Evolutionary conservation across 257 asterid genomes (phyloP), one percentile per base, ranked within the genome.

Genomic region (Solanum lycopersicoides): DNA sequence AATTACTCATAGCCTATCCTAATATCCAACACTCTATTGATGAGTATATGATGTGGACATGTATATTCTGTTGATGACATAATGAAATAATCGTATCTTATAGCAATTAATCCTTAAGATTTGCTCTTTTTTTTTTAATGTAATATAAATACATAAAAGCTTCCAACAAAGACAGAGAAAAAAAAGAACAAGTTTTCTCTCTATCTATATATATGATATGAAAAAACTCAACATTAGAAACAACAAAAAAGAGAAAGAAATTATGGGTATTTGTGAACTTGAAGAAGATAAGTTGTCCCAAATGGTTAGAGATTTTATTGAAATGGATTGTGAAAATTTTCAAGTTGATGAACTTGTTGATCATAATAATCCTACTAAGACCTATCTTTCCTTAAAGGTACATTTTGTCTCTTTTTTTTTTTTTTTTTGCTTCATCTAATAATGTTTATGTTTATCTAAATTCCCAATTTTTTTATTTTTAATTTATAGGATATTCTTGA

Each of bases 401-500:
- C 45, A 7, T 23, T 32, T 59, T 53, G 3, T 8, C 53, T 23
- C 20, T 13, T 15, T n/a, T 6, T 53, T 7, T 45, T 42, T 45
- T 45, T 21, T 30, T 35, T 34, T n/a, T 28, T 20, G 39, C 5
- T 34, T 39, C 15, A 6, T 30, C 4, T 85, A 12, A 13, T 85
- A 6, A 14, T 9, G 25, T n/a, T 53, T 56, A 60, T 34, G 10
- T 21, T 56, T 60, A 59, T 59, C 28, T 56, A 32, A 30, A 30
- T 20, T 44, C 39, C 13, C 83, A 32, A 10, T 1, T 82, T 18
- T 7, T 5, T 4, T 3, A 16, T 82, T 56, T 83, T 21, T 56
- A 45, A 34, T 39, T 82, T 74, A 16, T 44, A 94, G 95, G 95
- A 90, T 86, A 90, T 93, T 82, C 90, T 94, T 89, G 93, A 89